These are phyloP conservation scores for Debaryomyces subglobosus DNA, from an alignment of 1,139 yeast species.

Conservation along the genomic window DNA sequence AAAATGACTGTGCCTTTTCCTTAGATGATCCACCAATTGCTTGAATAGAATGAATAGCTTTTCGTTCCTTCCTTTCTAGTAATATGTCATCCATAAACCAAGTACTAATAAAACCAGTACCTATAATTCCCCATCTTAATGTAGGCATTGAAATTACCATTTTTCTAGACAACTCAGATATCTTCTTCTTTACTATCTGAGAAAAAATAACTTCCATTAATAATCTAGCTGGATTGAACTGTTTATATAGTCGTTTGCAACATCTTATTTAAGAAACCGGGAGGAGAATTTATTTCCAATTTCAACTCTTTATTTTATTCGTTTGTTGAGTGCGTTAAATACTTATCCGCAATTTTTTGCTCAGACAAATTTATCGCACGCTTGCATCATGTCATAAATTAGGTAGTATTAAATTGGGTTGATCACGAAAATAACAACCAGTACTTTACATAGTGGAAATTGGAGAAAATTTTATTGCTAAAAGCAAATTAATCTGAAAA, in stretches of 20 bases:
- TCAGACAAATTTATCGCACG: no score
- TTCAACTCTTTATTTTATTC: not conserved
- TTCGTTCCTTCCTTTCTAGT: not conserved
- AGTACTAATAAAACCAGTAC: not conserved
- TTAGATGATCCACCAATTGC: not conserved
- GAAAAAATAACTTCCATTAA: not conserved
- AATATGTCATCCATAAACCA: not conserved
- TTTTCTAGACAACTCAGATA: not conserved
- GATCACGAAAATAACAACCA: no score
- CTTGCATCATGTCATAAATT: no score
- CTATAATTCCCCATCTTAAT: constrained; percentile 1
- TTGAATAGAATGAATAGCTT: not conserved
- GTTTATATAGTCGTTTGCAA: no score
- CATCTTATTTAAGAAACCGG: not conserved
- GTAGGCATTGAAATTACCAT: not conserved
- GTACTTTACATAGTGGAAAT: no score
- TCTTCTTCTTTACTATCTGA: no score
- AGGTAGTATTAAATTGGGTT: no score
- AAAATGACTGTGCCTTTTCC: not conserved
- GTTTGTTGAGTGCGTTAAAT: not conserved
- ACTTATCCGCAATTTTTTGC: not conserved
- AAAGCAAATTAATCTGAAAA: no score
- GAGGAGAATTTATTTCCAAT: not conserved
- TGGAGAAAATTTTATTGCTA: no score
- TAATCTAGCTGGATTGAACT: no score